These are phyloP conservation scores for Colletotrichum plurivorum DNA, from an alignment of 2,329 filamentous ascomycete species.

Conservation along the genomic window DNA sequence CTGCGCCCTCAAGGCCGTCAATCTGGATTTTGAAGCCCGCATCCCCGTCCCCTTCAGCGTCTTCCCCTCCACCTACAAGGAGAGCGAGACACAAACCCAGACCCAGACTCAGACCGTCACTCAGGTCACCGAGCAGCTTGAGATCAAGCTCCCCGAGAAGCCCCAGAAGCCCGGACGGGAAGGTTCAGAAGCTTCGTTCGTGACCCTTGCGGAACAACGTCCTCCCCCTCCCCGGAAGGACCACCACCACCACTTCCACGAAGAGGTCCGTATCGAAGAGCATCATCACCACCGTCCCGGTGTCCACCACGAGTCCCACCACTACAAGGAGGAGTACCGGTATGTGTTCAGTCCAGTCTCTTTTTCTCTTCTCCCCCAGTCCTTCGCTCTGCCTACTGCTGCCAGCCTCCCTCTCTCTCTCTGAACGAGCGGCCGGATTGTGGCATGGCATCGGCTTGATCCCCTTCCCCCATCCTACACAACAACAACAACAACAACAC, in stretches of 20 bases:
- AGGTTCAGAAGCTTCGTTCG: constrained; percentile 88
- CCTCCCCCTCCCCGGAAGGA: constrained; percentile 56
- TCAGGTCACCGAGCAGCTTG: constrained; percentile 87
- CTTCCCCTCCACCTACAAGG: constrained; percentile 98
- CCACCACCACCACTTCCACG: constrained; percentile 78
- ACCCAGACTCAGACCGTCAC: constrained; percentile 67
- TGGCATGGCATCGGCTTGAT: too few relatives aligned
- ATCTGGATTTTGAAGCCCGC: constrained; percentile 99
- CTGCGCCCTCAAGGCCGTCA: constrained; percentile 83
- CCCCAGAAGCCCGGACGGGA: constrained; percentile 92
- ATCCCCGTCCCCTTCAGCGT: constrained; percentile 99
- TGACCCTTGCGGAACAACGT: constrained; percentile 66
- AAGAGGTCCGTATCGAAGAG: constrained; percentile 88
- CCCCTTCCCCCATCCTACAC: too few relatives aligned
- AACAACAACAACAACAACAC: background rate
- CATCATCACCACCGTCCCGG: constrained; percentile 80
- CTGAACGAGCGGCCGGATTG: too few relatives aligned
- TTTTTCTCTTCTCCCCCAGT: constrained; percentile 26
- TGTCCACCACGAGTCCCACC: constrained; percentile 66
- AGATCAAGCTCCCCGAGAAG: constrained; percentile 76
- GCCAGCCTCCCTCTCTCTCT: too few relatives aligned
- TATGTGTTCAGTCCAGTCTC: constrained; percentile 57
- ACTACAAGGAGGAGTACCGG: constrained; percentile 67
- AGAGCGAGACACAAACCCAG: constrained; percentile 56
- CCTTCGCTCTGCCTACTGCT: constrained; percentile 6